Evolutionary conservation across 2,329 filamentous ascomycete genomes (phyloP), one percentile per base, ranked within the genome.

Genomic region (Fusarium staphyleae): DNA sequence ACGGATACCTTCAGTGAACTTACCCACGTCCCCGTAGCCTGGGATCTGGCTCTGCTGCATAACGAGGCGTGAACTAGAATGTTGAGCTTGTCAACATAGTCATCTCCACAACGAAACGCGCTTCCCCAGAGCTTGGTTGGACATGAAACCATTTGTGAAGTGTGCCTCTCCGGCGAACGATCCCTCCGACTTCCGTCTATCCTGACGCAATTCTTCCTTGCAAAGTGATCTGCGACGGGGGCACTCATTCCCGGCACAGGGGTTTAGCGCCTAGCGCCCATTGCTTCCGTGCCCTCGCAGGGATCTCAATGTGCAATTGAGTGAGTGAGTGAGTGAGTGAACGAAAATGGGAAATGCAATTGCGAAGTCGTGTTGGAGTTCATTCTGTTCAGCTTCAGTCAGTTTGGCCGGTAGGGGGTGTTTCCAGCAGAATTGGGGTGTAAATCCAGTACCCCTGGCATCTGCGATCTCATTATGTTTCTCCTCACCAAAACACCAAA

Each of bases 191-290:
- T 56, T 42, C 33, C 48, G 32, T 53, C 32, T 36, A 52, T 56
- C 49, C 43, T 62, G 43, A 55, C 33, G 47, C 56, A 57, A 60
- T 60, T 42, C 52, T 37, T 16, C 24, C 6, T 37, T 36, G 26
- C 32, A 22, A 44, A 36, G 41, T 32, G 48, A 56, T 59, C 48
- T 41, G 29, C 45, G 40, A 49, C 43, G 37, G 28, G 34, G 43
- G 46, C 47, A 16, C 26, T 42, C 43, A 44, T 22, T 19, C 46
- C 47, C 37, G 47, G 13, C n/a, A 24, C 40, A 50, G 35, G 48
- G 29, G 39, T 46, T 42, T 55, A 36, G 55, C 48, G 50, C 29
- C 39, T 34, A 19, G 34, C 35, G 33, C 28, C 29, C 42, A 48
- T 41, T 52, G 24, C 45, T 52, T 53, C 32, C 39, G 30, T 32